These are phyloP conservation scores for Bretschneidera sinensis DNA, from an alignment of 345 rosid genomes.

Conservation along the genomic window DNA sequence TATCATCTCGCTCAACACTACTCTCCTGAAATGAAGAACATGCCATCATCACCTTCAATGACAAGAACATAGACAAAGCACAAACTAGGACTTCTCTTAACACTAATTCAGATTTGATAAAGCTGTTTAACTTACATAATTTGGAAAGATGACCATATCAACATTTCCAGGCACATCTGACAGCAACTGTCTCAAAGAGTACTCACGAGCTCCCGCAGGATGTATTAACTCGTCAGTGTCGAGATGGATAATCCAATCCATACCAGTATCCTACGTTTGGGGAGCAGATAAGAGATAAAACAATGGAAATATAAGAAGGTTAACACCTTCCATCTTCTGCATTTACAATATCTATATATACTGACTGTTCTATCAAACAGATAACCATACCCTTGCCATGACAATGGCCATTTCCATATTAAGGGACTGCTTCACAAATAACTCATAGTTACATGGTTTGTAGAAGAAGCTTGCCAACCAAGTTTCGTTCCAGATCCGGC, in stretches of 20 bases:
- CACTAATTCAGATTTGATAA: background rate
- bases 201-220: constrained; percentile 76
- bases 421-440: constrained; percentile 95
- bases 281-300: constrained; percentile 1
- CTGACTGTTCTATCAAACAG: background rate
- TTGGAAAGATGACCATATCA: constrained; percentile 79
- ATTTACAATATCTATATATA: background rate
- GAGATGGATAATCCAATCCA: constrained; percentile 96
- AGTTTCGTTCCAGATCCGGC: constrained; percentile 97
- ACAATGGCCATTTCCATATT: constrained; percentile 97
- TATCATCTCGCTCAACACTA: constrained; percentile 80
- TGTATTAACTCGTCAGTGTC: constrained; percentile 89
- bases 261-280: constrained; percentile 52
- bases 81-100: background rate
- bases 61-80: background rate
- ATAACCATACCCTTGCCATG: constrained; percentile 83
- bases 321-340: background rate
- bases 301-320: background rate
- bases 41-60: constrained; percentile 10
- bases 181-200: constrained; percentile 73
- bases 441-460: constrained; percentile 90
- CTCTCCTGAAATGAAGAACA: constrained; percentile 65
- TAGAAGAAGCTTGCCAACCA: constrained; percentile 91
- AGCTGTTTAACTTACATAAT: constrained; percentile 64
- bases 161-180: constrained; percentile 58